Evolutionary conservation across 2,329 filamentous ascomycete species (phyloP).

Genomic region (Aspergillus quadrilineatus): DNA sequence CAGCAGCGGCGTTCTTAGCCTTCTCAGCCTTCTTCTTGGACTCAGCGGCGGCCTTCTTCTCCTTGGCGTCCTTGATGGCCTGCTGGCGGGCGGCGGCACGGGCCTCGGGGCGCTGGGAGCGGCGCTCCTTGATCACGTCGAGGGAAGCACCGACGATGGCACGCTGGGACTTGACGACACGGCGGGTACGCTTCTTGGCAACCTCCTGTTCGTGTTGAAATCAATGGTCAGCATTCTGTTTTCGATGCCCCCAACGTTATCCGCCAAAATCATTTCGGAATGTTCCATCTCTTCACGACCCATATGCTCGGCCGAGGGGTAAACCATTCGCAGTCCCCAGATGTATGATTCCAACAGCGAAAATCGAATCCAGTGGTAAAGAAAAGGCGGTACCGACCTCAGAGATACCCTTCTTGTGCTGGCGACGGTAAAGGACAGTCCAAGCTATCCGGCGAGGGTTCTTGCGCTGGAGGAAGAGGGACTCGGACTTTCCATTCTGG

Average conservation of each 20-base stretch:
- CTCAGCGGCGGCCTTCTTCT: conserved; percentile 88
- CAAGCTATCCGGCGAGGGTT: conserved; percentile 99
- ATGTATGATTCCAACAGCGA: conserved; percentile 18
- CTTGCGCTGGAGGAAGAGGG: conserved; percentile 99
- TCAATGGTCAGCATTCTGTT: conserved; percentile 28
- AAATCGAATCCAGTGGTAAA: conserved; percentile 20
- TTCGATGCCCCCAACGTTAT: not conserved
- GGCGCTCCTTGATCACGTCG: conserved; percentile 99
- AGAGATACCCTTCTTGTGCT: conserved; percentile 99
- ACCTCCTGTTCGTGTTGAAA: conserved; percentile 71
- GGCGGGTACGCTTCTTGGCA: conserved; percentile 98
- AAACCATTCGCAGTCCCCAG: conserved; percentile 1
- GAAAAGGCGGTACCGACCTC: conserved; percentile 69
- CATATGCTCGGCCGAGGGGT: not conserved
- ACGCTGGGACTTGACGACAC: conserved; percentile 97
- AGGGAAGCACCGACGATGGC: conserved; percentile 98
- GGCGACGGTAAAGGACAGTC: conserved; percentile 96
- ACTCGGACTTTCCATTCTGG: conserved; percentile 99
- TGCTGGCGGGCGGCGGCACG: conserved; percentile 83
- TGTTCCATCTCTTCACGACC: not conserved
- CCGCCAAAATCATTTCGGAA: not conserved
- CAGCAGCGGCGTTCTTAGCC: conserved; percentile 80
- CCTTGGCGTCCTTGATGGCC: conserved; percentile 97
- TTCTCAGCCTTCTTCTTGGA: conserved; percentile 98
- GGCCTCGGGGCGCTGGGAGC: conserved; percentile 89